These are phyloP conservation scores for Jasminum sambac DNA, from an alignment of 257 asterid genomes.

Conservation along the genomic window DNA sequence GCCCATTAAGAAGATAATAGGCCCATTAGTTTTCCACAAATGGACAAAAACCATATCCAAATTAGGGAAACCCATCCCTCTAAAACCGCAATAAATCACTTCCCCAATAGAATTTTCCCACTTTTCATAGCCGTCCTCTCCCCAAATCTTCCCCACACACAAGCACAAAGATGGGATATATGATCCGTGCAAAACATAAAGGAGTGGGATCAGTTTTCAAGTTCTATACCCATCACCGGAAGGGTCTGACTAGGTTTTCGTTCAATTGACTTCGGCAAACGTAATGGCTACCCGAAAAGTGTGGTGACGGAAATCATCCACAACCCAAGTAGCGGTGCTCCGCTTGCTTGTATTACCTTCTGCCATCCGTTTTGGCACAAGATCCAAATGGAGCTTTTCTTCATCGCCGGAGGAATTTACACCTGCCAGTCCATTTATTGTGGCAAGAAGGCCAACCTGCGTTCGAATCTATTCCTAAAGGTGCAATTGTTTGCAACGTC, in stretches of 20 bases:
- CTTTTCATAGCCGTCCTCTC: background rate
- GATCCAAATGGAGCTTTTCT: conserved; percentile 32
- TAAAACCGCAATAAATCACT: background rate
- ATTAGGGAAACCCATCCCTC: background rate
- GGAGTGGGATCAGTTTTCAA: conserved; percentile 38
- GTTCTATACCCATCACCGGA: conserved; percentile 37
- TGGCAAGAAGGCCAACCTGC: conserved; percentile 39
- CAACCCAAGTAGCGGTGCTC: conserved; percentile 40
- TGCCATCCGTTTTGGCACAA: conserved; percentile 31
- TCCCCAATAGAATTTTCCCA: background rate
- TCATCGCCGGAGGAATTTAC: conserved; percentile 27
- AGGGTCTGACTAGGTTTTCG: conserved; percentile 38
- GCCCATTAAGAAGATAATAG: background rate
- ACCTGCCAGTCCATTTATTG: conserved; percentile 30
- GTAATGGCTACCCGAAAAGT: conserved; percentile 34
- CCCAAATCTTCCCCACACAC: background rate
- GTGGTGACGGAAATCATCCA: conserved; percentile 34
- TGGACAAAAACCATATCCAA: background rate
- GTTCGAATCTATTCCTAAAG: conserved; percentile 33
- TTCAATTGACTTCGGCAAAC: conserved; percentile 34
- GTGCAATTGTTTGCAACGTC: conserved; percentile 34
- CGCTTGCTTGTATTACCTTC: conserved; percentile 32
- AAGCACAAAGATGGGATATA: conserved; percentile 26
- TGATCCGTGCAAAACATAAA: conserved; percentile 37
- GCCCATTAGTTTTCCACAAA: background rate